Evolutionary conservation across 768 basidiomycete species (phyloP), one percentile per base, ranked within the genome.

Genomic region (Phanerochaete sordida): DNA sequence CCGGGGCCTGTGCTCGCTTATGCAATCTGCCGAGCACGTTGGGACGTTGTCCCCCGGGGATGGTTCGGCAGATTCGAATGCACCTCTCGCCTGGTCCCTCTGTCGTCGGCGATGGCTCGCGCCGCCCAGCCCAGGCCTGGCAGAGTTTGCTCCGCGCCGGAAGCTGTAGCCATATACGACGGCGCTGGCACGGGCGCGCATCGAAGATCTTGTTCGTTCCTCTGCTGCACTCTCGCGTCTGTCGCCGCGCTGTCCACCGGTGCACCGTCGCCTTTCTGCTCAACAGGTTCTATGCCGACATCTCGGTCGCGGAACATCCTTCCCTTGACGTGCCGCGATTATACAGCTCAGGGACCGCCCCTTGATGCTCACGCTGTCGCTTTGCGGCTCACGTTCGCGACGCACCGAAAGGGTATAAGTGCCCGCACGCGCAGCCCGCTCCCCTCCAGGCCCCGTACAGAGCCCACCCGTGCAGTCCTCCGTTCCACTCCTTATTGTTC

Each of bases 401-500:
- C 8, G 23, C 24, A 24, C 47, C 11, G 47, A 26, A 48, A 12
- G 5, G 47, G 23, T 48, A 28, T 28, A 48, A 48, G 24, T 19
- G 39, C 19, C 8, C 19, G 19, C 39, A 4, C 19, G 39, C 39
- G 39, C 16, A 46, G 19, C 39, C 19, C 19, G 39, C 39, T 4
- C 8, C 26, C 7, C 35, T 26, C 23, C 39, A 54, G 53, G 53
- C n/a, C 39, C 33, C 53, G 12, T 37, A 35, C 39, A 9, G 39
- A 43, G 19, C 39, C 39, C 37, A 27, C 39, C 33, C 31, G 30
- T 39, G 21, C 5, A 48, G 47, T 39, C 39, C 31, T 54, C 31
- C 53, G 19, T 39, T 54, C 35, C 53, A 54, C 30, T 39, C 33
- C 33, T 51, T 43, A 12, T 59, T 49, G 62, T 9, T 13, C 43